Evolutionary conservation across 192 early-diverging fungal genomes (phyloP).

Genomic region (Coemansia sp.): DNA sequence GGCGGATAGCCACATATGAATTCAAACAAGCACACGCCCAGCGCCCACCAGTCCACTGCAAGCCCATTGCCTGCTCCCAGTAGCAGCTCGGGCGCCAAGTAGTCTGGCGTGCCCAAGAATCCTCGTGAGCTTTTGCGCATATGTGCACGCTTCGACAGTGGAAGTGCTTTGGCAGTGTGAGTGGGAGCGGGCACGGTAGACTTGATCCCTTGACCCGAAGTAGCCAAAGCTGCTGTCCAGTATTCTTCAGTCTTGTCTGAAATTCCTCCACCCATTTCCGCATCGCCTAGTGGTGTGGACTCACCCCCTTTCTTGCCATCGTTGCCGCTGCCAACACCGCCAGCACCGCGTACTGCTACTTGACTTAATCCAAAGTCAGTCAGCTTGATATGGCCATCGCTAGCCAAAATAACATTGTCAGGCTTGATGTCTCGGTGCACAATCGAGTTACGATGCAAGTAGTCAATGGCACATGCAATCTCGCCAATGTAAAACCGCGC

Average conservation of each 20-base stretch:
- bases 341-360: slow-evolving; percentile 58
- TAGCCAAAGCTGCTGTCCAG: slow-evolving; percentile 26
- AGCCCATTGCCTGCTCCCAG: slow-evolving; percentile 80
- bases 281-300: slow-evolving; percentile 18
- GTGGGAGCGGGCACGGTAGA: slow-evolving; percentile 11
- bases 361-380: slow-evolving; percentile 95
- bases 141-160: slow-evolving; percentile 47
- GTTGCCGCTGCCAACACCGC: slow-evolving; percentile 17
- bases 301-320: slow-evolving; percentile 30
- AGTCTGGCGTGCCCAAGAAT: slow-evolving; percentile 88
- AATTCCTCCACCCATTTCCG: slow-evolving; percentile 17
- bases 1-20: slow-evolving; percentile 87
- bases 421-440: slow-evolving; percentile 82
- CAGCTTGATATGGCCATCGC: slow-evolving; percentile 88
- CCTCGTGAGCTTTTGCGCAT: slow-evolving; percentile 48
- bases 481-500: slow-evolving; percentile 89
- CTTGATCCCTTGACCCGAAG: slow-evolving; percentile 17
- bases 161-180: slow-evolving; percentile 35
- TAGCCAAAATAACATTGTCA: slow-evolving; percentile 81
- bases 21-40: slow-evolving; percentile 91
- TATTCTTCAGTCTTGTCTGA: slow-evolving; percentile 41
- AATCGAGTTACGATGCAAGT: slow-evolving; percentile 87
- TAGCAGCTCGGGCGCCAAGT: slow-evolving; percentile 89
- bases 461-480: slow-evolving; percentile 84
- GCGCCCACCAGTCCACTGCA: slow-evolving; percentile 94